Conservation (phyloP, 805 yeast species). For the Huiozyma naganishii region DNA sequence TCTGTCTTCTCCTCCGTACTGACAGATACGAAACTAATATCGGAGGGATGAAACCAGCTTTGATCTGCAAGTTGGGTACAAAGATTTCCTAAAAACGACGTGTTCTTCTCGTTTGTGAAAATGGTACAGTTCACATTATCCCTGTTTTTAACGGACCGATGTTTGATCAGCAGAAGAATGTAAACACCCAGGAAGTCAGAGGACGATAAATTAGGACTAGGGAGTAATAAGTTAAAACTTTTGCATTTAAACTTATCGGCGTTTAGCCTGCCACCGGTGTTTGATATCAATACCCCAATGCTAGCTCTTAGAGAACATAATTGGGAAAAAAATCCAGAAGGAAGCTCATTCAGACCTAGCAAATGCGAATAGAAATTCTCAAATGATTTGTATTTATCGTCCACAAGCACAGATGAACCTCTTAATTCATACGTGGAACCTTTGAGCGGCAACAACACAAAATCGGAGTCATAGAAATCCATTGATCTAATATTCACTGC, state of each 20-base stretch:
- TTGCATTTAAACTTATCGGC: slow-evolving; percentile 16
- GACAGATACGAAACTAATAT: slow-evolving; percentile 8
- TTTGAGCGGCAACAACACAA: slow-evolving; percentile 19
- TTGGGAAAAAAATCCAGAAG: slow-evolving; percentile 17
- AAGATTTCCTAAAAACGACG: slow-evolving; percentile 9
- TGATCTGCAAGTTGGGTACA: slow-evolving; percentile 9
- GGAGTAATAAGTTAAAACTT: slow-evolving; percentile 13
- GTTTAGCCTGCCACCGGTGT: slow-evolving; percentile 14
- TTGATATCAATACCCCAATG: slow-evolving; percentile 17
- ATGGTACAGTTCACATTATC: slow-evolving; percentile 10
- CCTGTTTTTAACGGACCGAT: slow-evolving; percentile 8
- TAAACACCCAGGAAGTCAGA: slow-evolving; percentile 24
- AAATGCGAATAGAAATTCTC: slow-evolving; percentile 21
- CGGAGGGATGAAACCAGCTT: slow-evolving; percentile 12
- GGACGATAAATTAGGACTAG: slow-evolving; percentile 17
- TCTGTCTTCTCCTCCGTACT: slow-evolving; percentile 5
- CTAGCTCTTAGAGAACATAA: slow-evolving; percentile 14
- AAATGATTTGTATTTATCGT: slow-evolving; percentile 17
- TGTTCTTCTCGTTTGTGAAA: slow-evolving; percentile 14
- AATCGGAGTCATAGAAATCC: slow-evolving; percentile 8
- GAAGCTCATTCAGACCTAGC: slow-evolving; percentile 22
- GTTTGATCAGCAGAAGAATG: slow-evolving; percentile 14
- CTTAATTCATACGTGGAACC: slow-evolving; percentile 18
- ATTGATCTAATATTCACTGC: slow-evolving; percentile 16
- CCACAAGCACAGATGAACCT: slow-evolving; percentile 9